Conservation (phyloP, 1,284 basidiomycete species). For the Cutaneotrichosporon dermatis region DNA sequence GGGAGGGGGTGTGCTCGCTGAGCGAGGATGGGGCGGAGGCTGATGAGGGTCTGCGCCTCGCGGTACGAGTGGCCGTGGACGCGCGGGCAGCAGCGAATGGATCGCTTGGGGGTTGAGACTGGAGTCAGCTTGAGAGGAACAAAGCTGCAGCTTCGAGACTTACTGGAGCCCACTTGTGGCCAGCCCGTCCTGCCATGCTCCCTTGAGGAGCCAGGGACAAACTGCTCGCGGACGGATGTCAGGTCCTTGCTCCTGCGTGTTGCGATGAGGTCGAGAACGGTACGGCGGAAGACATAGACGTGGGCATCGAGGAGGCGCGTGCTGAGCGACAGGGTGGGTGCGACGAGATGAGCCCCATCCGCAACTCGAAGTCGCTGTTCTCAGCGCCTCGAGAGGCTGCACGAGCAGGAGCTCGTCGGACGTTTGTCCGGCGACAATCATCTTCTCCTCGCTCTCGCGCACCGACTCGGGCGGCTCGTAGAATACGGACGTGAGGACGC, state of each 20-base stretch:
- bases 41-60: conserved; percentile 15
- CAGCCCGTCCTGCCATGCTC: conserved; percentile 58
- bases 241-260: conserved; percentile 59
- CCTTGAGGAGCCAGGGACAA: conserved; percentile 81
- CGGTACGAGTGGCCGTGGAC: conserved; percentile 38
- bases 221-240: conserved; percentile 77
- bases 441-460: conserved; percentile 47
- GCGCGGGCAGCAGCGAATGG: conserved; percentile 45
- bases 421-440: conserved; percentile 42
- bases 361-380: conserved; percentile 62
- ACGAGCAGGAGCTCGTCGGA: conserved; percentile 67
- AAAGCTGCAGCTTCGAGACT: conserved; percentile 12
- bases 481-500: conserved; percentile 74
- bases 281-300: conserved; percentile 76
- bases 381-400: conserved; percentile 61
- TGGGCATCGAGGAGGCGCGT: conserved; percentile 75
- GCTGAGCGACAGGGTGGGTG: conserved; percentile 67
- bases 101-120: conserved; percentile 46
- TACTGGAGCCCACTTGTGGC: conserved; percentile 41
- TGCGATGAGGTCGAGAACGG: conserved; percentile 67
- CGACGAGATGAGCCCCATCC: conserved; percentile 63
- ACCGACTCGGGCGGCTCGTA: conserved; percentile 56
- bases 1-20: conserved; percentile 24
- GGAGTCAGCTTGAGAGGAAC: not conserved
- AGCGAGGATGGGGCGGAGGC: conserved; percentile 14